Evolutionary conservation across 306 rosid species (phyloP), one percentile per base, ranked within the genome.

Genomic region (Cicer pinnatifidum): DNA sequence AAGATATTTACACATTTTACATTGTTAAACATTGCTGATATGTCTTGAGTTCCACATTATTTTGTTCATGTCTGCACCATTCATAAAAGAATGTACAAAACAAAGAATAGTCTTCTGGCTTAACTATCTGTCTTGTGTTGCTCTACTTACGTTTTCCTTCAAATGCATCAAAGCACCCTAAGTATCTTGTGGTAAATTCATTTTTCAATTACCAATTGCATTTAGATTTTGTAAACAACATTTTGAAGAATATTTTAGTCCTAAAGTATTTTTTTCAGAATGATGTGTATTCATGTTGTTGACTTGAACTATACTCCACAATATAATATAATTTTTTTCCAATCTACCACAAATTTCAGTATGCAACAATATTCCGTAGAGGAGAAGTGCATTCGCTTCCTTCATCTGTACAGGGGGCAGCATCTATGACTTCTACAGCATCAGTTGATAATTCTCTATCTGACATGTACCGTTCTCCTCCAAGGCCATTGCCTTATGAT

Each of bases 401-500:
- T 58, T 86, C 97, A 37, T 86, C 99, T 46, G 75, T 88, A 76
- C 93, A 87, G 81, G 97, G 89, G 39, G 80, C 90, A 12, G 84
- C 97, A 75, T 87, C 98, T 65, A 73, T 91, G 83, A 84, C 83
- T 73, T 76, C 97, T 54, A 45, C 97, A 17, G 85, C 90, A 56
- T 87, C 97, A 58, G 86, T 82, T 62, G 99, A 91, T 80, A 84
- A 86, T 88, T 86, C 97, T 59, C 62, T 95, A 28, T 85, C 97
- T 74, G 97, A 90, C 69, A 87, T 87, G 84, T 95, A 91, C 81
- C 99, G 85, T 51, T 91, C 99, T 80, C 99, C 97, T 80, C 99
- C 97, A 41, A 87, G 95, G 85, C 99, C 99, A 40, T 80, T 95
- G 86, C 99, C 99, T 72, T 95, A 95, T 69, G 99, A 95, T 81